phyloP scores from a whole-genome alignment of 306 rosid genomes.

The Gastrolobium bilobum region DNA sequence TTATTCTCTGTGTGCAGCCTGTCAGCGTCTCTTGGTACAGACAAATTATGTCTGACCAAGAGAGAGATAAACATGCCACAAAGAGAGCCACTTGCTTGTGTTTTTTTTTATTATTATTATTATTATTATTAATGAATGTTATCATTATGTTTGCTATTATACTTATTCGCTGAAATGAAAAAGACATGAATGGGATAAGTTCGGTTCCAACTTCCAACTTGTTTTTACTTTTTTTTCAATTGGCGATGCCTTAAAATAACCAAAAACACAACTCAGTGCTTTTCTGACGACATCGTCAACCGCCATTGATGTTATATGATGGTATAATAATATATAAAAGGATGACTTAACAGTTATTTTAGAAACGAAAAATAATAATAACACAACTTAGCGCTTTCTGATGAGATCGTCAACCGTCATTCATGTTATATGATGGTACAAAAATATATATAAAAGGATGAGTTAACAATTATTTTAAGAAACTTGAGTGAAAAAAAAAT shows the following conservation, averaged over 20 bases:
- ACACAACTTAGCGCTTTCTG: not conserved
- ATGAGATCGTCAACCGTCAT: constrained; percentile 7
- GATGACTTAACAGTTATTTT: not conserved
- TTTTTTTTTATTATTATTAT: not conserved
- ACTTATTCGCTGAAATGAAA: constrained; percentile 13
- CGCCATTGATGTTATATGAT: not conserved
- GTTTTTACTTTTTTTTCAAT: not conserved
- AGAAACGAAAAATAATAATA: too few species aligned
- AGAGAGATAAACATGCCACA: not conserved
- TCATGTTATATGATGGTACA: not conserved
- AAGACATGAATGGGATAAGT: constrained; percentile 32
- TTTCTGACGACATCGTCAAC: not conserved
- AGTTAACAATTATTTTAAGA: not conserved
- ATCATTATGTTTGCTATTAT: not conserved
- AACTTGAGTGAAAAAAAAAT: too few species aligned
- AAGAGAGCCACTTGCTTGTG: not conserved
- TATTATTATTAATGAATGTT: not conserved
- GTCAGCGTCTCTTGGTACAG: constrained; percentile 33
- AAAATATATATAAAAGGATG: not conserved
- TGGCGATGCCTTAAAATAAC: not conserved
- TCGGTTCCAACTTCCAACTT: not conserved
- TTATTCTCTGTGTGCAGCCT: not conserved
- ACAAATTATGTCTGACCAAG: constrained; percentile 37
- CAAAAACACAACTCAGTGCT: not conserved
- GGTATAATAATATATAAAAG: not conserved